Evolutionary conservation across 441 rosid genomes (phyloP).

Genomic region (Rhodomyrtus psidioides): DNA sequence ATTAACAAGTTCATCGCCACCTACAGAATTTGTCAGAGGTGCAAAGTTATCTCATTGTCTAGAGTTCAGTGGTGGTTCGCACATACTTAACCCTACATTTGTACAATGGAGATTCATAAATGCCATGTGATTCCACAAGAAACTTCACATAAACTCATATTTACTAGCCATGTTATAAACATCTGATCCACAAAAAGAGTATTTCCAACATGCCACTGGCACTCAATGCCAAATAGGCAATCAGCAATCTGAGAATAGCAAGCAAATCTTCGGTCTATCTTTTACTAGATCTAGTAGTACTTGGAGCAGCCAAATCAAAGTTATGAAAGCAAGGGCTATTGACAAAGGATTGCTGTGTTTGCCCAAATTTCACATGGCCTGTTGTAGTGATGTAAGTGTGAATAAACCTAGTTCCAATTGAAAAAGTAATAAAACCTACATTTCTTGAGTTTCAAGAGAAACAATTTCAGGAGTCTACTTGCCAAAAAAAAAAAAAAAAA

Average conservation of each 20-base stretch:
- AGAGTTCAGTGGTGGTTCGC: neutral
- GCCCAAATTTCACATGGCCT: neutral
- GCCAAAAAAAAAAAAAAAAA: neutral
- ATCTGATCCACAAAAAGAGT: neutral
- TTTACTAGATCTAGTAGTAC: neutral
- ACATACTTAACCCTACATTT: neutral
- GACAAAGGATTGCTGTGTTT: neutral
- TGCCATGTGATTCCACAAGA: neutral
- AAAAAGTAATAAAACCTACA: neutral
- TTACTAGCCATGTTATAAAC: neutral
- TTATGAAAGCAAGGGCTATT: neutral
- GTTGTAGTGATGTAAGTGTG: neutral
- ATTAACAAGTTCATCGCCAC: neutral
- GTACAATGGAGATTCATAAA: neutral
- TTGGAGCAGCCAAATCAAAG: neutral
- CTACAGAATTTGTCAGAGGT: neutral
- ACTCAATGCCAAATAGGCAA: neutral
- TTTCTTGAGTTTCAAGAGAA: neutral
- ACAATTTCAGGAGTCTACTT: neutral
- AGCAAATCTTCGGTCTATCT: neutral
- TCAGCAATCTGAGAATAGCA: neutral
- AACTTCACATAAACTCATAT: neutral
- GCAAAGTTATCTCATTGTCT: neutral
- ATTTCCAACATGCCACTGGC: neutral
- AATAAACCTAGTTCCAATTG: neutral